phyloP scores from a whole-genome alignment of 208 protist species.

The Leishmania tarentolae region DNA sequence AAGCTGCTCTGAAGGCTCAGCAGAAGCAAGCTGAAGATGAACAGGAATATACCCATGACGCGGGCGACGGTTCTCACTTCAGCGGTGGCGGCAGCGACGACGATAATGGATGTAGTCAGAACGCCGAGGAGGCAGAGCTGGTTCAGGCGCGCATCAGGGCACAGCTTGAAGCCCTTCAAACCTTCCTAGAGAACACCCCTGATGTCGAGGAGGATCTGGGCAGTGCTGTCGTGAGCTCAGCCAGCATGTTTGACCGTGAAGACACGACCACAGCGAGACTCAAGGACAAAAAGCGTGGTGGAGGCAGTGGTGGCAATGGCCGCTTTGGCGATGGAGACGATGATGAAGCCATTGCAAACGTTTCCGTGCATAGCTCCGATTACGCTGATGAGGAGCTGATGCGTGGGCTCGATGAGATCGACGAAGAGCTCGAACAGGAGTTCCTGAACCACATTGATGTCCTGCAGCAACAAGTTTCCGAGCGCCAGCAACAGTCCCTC shows the following conservation, averaged over 20 bases:
- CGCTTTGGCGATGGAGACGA: conserved; percentile 6
- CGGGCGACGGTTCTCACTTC: not conserved
- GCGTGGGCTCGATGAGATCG: conserved; percentile 39
- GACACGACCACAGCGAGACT: not conserved
- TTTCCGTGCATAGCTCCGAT: conserved; percentile 50
- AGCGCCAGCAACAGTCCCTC: conserved; percentile 29
- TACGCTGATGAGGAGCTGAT: conserved; percentile 40
- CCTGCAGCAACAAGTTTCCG: conserved; percentile 21
- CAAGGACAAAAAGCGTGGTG: not conserved
- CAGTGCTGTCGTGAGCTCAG: not conserved
- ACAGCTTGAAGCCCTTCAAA: conserved; percentile 28
- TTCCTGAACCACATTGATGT: conserved; percentile 27
- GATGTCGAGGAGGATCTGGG: conserved; percentile 20
- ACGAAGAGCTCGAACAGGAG: conserved; percentile 45
- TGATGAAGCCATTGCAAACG: conserved; percentile 30
- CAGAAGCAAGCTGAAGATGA: conserved; percentile 21
- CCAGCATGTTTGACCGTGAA: conserved; percentile 7
- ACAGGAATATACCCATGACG: not conserved
- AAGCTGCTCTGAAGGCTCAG: conserved; percentile 20
- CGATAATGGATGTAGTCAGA: conserved; percentile 4
- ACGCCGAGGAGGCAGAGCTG: conserved; percentile 22
- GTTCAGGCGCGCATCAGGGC: conserved; percentile 21
- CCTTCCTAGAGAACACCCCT: conserved; percentile 19
- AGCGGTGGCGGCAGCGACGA: not conserved
- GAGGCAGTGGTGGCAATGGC: not conserved